These are phyloP conservation scores for Lycium barbarum DNA, from an alignment of 257 asterid species.

Conservation along the genomic window DNA sequence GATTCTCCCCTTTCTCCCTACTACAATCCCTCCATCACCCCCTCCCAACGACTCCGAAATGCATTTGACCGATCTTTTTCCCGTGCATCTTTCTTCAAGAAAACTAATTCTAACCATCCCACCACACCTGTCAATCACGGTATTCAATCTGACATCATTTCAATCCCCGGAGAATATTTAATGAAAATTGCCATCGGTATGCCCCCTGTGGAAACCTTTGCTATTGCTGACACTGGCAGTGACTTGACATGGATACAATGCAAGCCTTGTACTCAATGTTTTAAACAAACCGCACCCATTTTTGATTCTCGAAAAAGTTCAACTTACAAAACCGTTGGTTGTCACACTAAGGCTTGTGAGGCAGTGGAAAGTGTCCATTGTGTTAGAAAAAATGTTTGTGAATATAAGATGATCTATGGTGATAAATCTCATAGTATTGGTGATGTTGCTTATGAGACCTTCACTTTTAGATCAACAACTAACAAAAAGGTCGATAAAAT, in stretches of 20 bases:
- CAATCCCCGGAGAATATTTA: slow-evolving; percentile 51
- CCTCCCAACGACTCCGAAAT: slow-evolving; percentile 32
- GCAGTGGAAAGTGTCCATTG: slow-evolving; percentile 29
- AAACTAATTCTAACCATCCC: not conserved
- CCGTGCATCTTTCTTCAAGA: slow-evolving; percentile 39
- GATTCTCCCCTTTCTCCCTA: slow-evolving; percentile 52
- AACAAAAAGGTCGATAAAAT: not conserved
- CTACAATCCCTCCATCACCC: slow-evolving; percentile 42
- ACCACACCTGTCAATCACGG: not conserved
- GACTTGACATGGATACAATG: slow-evolving; percentile 72
- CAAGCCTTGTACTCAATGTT: slow-evolving; percentile 55
- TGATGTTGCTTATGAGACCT: slow-evolving; percentile 52
- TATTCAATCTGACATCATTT: slow-evolving; percentile 27
- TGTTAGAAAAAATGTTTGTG: slow-evolving; percentile 32
- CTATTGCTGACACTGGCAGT: slow-evolving; percentile 69
- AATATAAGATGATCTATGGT: slow-evolving; percentile 46
- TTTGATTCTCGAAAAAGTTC: slow-evolving; percentile 47
- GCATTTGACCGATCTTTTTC: slow-evolving; percentile 49
- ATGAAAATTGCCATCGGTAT: slow-evolving; percentile 56
- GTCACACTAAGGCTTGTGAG: slow-evolving; percentile 40
- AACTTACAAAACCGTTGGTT: slow-evolving; percentile 37
- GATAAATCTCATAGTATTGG: slow-evolving; percentile 49
- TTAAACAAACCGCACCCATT: slow-evolving; percentile 50
- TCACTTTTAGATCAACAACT: slow-evolving; percentile 41
- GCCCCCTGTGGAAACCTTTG: slow-evolving; percentile 52